phyloP scores from a whole-genome alignment of 2,329 filamentous ascomycete species.

The Sodiomyces alkalinus region DNA sequence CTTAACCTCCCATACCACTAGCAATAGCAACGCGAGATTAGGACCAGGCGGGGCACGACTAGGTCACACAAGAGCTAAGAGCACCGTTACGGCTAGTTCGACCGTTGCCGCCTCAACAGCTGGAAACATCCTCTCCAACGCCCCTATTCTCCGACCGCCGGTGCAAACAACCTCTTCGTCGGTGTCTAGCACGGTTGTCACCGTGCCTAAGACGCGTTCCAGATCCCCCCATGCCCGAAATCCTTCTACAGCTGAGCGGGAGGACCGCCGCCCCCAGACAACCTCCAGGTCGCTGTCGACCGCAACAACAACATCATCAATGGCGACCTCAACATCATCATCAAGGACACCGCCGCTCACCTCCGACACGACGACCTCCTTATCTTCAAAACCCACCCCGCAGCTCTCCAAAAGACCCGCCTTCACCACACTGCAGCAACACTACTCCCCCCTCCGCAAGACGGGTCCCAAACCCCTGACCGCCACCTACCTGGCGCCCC shows the following conservation, averaged over 20 bases:
- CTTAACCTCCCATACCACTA: conserved; percentile 6
- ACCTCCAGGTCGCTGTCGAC: conserved; percentile 2
- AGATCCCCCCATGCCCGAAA: no score
- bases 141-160: conserved; percentile 24
- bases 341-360: neutral
- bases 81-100: conserved; percentile 18
- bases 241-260: no score
- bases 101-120: neutral
- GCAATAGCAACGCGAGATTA: conserved; percentile 5
- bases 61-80: conserved; percentile 23
- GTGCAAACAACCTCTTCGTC: conserved; percentile 8
- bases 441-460: conserved; percentile 50
- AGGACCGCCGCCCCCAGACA: no score
- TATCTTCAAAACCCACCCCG: conserved; percentile 11
- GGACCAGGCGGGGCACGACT: no score
- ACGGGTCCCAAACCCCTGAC: conserved; percentile 47
- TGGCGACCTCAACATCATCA: conserved; percentile 6
- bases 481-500: conserved; percentile 39
- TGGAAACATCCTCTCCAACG: conserved; percentile 8
- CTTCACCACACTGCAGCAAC: conserved; percentile 50
- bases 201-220: no score
- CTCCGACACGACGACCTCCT: neutral
- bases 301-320: conserved; percentile 5
- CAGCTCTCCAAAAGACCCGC: conserved; percentile 26
- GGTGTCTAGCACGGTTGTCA: no score